Evolutionary conservation across 2,329 filamentous ascomycete genomes (phyloP).

Genomic region (Phaeosphaeriaceae sp.): DNA sequence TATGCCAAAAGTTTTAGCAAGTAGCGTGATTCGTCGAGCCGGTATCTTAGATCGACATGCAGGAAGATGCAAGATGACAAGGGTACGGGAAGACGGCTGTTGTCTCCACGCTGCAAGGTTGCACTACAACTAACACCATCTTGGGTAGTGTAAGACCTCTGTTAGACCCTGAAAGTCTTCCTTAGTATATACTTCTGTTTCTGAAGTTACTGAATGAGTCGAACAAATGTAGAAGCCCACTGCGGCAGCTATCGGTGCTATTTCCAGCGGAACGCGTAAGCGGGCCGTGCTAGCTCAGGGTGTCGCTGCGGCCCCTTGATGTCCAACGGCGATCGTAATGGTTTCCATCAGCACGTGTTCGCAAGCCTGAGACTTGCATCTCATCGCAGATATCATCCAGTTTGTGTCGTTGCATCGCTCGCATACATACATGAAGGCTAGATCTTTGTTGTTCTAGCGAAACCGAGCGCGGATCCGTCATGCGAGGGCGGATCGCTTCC

Average conservation of each 20-base stretch:
- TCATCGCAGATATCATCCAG: neutral
- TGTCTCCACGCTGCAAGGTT: neutral
- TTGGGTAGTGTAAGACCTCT: neutral
- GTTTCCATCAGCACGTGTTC: neutral
- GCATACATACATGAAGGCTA: neutral
- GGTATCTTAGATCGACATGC: neutral
- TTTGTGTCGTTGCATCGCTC: neutral
- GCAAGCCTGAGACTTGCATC: neutral
- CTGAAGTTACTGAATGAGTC: neutral
- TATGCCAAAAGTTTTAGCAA: neutral
- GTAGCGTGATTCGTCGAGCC: neutral
- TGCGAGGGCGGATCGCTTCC: slow-evolving; percentile 5
- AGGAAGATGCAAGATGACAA: neutral
- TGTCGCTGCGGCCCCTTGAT: neutral
- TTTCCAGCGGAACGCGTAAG: neutral
- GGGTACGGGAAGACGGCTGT: neutral
- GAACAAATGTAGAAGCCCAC: neutral
- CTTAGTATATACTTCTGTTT: neutral
- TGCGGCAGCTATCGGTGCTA: neutral
- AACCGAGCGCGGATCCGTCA: neutral
- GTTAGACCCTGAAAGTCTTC: neutral
- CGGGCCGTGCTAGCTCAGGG: neutral
- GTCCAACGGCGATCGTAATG: neutral
- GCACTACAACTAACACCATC: neutral
- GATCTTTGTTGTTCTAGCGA: neutral